Evolutionary conservation across 352 stramenopile genomes (phyloP).

Genomic region (Globisporangium echinulatum): DNA sequence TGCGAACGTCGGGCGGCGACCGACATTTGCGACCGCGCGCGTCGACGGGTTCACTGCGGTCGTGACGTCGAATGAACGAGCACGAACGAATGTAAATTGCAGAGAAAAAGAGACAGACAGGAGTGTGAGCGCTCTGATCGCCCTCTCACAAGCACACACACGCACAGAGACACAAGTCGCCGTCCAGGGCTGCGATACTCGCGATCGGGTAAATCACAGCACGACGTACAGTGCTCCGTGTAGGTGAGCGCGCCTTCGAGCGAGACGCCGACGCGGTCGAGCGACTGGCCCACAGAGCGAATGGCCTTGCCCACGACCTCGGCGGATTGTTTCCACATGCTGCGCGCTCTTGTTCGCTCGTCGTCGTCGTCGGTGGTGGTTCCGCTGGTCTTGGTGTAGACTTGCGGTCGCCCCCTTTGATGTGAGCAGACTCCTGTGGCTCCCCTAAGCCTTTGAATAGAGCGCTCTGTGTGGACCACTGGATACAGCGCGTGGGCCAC

Average conservation of each 20-base stretch:
- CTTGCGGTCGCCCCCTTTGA: background rate
- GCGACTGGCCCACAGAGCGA: constrained; percentile 75
- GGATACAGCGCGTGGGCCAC: too few species aligned
- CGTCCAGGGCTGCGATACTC: background rate
- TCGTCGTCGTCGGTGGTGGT: constrained; percentile 9
- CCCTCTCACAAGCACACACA: background rate
- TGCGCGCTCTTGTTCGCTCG: constrained; percentile 24
- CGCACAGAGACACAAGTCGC: background rate
- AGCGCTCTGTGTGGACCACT: background rate
- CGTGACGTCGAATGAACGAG: background rate
- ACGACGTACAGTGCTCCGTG: constrained; percentile 81
- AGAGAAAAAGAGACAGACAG: background rate
- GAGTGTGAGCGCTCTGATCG: constrained; percentile 3
- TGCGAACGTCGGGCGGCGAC: constrained; percentile 51
- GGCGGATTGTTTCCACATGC: constrained; percentile 60
- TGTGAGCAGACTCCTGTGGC: background rate
- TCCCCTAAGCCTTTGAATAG: constrained; percentile 1
- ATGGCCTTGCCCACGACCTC: constrained; percentile 78
- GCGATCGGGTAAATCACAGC: too few species aligned
- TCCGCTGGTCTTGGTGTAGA: constrained; percentile 15
- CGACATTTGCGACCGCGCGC: constrained; percentile 64
- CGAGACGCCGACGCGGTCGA: constrained; percentile 81
- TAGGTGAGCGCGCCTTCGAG: constrained; percentile 78
- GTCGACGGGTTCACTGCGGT: constrained; percentile 77
- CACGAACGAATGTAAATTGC: background rate